phyloP scores from a whole-genome alignment of 805 yeast genomes.

The Cyberlindnera xylosilytica region DNA sequence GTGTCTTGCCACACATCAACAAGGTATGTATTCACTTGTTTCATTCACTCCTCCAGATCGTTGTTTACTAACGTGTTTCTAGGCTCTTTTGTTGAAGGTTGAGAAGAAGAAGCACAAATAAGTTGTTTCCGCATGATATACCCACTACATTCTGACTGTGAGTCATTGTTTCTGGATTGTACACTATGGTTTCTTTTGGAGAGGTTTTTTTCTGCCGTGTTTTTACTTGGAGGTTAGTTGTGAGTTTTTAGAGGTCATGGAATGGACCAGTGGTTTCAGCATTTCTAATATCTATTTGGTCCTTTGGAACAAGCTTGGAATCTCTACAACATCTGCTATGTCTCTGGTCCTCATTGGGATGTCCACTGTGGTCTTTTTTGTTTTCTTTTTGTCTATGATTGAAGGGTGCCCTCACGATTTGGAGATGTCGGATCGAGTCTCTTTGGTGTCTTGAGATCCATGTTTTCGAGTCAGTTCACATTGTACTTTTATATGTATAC shows the following conservation, averaged over 20 bases:
- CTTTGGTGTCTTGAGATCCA: neutral
- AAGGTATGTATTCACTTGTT: conserved; percentile 19
- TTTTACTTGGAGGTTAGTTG: conserved; percentile 4
- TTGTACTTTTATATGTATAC: conserved; percentile 14
- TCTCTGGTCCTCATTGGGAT: no score
- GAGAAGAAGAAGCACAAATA: conserved; percentile 26
- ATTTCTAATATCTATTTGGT: neutral
- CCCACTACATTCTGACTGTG: neutral
- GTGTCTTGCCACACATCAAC: conserved; percentile 73
- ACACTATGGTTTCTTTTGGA: conserved; percentile 9
- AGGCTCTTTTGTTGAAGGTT: conserved; percentile 27
- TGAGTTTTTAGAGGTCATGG: conserved; percentile 2
- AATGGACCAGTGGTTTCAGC: neutral
- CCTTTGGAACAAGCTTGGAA: no score
- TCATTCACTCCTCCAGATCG: neutral
- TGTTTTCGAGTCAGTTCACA: neutral
- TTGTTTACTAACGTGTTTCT: conserved; percentile 14
- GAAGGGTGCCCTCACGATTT: conserved; percentile 1
- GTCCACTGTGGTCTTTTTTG: neutral
- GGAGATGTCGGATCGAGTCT: neutral
- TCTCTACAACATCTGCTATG: neutral
- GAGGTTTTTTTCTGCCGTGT: neutral
- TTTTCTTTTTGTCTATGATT: conserved; percentile 3
- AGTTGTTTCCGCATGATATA: neutral
- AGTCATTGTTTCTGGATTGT: conserved; percentile 2